These are phyloP conservation scores for Brettanomyces sp. DNA, from an alignment of 805 yeast species.

Conservation along the genomic window DNA sequence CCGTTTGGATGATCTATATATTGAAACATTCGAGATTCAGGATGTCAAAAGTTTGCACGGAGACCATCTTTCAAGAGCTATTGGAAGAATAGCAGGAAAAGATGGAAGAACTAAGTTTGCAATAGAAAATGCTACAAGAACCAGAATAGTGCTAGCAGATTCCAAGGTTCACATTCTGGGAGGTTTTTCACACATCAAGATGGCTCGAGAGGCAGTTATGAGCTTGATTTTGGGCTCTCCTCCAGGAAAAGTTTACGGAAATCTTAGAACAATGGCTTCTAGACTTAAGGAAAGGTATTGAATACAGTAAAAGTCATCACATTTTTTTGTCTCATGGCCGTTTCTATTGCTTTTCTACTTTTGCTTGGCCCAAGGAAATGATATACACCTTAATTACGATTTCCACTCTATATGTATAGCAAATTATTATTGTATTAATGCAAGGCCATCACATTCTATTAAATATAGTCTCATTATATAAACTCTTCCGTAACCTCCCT, in stretches of 20 bases:
- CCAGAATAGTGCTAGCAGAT: constrained; percentile 96
- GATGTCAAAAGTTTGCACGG: constrained; percentile 94
- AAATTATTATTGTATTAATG: background rate
- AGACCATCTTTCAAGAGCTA: constrained; percentile 96
- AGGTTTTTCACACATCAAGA: constrained; percentile 92
- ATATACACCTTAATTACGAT: no score
- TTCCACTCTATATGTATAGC: no score
- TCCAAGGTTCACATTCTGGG: constrained; percentile 94
- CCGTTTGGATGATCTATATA: constrained; percentile 90
- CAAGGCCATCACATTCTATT: background rate
- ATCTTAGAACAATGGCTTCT: constrained; percentile 91
- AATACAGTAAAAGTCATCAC: background rate
- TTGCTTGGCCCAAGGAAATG: background rate
- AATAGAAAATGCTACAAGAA: constrained; percentile 95
- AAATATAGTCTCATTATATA: background rate
- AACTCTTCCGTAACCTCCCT: constrained; percentile 23
- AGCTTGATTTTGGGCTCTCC: constrained; percentile 94
- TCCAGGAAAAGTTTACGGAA: constrained; percentile 97
- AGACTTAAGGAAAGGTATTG: constrained; percentile 93
- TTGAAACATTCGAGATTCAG: constrained; percentile 93
- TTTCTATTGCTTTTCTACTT: background rate
- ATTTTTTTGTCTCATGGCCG: background rate
- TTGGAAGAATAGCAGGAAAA: constrained; percentile 99
- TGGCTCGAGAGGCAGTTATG: constrained; percentile 98
- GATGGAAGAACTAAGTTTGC: constrained; percentile 99